Base-by-base conservation (phyloP, 1,284 basidiomycete genomes). In the Earliella scabrosa region DNA sequence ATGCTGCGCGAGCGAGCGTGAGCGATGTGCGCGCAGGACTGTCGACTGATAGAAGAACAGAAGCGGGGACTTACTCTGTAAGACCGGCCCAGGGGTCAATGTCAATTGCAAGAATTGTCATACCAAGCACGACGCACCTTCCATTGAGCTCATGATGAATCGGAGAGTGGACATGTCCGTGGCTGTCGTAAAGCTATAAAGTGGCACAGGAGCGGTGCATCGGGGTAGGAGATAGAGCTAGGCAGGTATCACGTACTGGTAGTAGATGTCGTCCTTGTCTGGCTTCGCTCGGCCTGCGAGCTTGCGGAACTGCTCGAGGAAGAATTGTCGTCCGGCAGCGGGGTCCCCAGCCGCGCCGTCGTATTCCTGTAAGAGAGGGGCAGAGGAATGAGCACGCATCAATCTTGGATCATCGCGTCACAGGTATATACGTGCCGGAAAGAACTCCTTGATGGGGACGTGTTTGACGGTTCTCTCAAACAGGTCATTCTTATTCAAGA, bases 111-210 rank as follows among this genome's bases (percentile, higher is more conserved):
- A n/a, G n/a, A n/a, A n/a, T n/a, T n/a, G n/a, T n/a, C n/a, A n/a
- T n/a, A n/a, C n/a, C n/a, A n/a, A n/a, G n/a, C n/a, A n/a, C n/a
- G n/a, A n/a, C 84, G 63, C 63, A 89, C 90, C 90, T 91, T 92
- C 90, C 54, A 93, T 92, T 59, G 93, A 92, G 59, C 89, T 90
- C 94, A 98, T 97, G 34, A 97, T 92, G 24, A 96, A 93, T 66
- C 91, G 81, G 58, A 97, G 76, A 77, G 95, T 82, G 16, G 82
- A 89, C 1, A 93, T 95, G 76, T 97, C 95, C 39, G 95, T 96
- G n/a, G 95, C 95, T 39, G 91, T 97, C 35, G 95, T 97, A 59
- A 90, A 88, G 71, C 92, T 95, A 18, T 41, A 39, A 45, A 18
- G 20, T 34, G 31, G 27, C 10, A 10, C 29, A 31, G 14, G 31